Conservation (phyloP, 208 protist species). For the Trypanosomatidae sp. region DNA sequence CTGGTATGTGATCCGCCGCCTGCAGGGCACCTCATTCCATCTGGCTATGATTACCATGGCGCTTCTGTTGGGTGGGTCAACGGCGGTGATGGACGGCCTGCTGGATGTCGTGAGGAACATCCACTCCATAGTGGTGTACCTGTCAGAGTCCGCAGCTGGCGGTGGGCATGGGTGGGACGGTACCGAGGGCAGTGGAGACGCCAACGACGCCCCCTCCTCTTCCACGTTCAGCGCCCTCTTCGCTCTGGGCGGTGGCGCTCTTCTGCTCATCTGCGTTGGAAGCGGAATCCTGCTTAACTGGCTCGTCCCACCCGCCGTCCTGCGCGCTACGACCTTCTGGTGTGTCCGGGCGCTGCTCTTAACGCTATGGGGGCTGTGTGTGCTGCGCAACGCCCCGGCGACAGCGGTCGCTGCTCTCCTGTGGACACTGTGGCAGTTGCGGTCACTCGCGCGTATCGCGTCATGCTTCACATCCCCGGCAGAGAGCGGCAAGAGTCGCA, state of each 20-base stretch:
- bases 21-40: constrained; percentile 64
- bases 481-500: background rate
- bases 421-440: background rate
- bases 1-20: constrained; percentile 42
- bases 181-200: background rate
- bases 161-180: background rate
- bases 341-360: constrained; percentile 24
- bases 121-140: background rate
- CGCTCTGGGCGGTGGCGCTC: background rate
- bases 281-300: constrained; percentile 30
- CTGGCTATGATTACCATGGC: constrained; percentile 36
- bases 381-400: constrained; percentile 46
- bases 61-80: constrained; percentile 50
- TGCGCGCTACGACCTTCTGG: constrained; percentile 30
- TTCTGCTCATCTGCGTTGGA: constrained; percentile 9
- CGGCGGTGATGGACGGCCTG: constrained; percentile 42
- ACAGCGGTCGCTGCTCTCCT: constrained; percentile 17
- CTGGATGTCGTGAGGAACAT: constrained; percentile 4
- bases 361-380: constrained; percentile 15
- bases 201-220: background rate
- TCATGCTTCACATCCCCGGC: background rate
- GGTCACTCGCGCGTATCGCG: background rate
- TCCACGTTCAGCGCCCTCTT: constrained; percentile 2
- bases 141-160: background rate
- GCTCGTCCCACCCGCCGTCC: constrained; percentile 31